phyloP scores from a whole-genome alignment of 177 flowering plant species.

The Tripterygium wilfordii region DNA sequence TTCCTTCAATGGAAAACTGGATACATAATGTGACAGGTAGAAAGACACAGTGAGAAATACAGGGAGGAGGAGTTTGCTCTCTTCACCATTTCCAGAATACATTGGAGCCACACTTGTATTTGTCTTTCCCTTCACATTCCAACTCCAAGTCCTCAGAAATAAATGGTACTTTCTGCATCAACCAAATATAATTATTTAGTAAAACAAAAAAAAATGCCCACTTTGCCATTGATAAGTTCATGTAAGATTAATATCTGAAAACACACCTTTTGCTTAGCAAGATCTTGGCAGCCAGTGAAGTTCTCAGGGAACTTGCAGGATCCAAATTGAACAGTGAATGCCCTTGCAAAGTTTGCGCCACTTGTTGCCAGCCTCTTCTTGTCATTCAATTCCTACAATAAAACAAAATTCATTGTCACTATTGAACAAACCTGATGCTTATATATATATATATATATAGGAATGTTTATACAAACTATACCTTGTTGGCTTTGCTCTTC shows the following conservation, averaged over 20 bases:
- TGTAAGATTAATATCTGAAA: not conserved
- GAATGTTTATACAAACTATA: too few relatives aligned
- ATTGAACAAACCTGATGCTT: too few relatives aligned
- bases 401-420: not conserved
- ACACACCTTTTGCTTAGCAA: constrained; percentile 81
- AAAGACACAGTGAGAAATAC: not conserved
- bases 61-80: not conserved
- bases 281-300: constrained; percentile 99
- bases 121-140: constrained; percentile 97
- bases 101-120: constrained; percentile 94
- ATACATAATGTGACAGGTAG: constrained; percentile 4
- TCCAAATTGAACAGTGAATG: constrained; percentile 86
- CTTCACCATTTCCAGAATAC: constrained; percentile 97
- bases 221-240: too few relatives aligned
- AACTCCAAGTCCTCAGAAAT: constrained; percentile 64
- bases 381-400: constrained; percentile 93
- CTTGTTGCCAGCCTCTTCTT: constrained; percentile 94
- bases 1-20: constrained; percentile 2
- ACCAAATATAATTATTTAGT: constrained; percentile 1
- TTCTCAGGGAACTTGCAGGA: constrained; percentile 97
- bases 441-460: too few relatives aligned
- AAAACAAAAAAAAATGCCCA: not conserved
- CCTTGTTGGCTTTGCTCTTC: constrained; percentile 95
- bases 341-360: constrained; percentile 93
- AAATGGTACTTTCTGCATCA: constrained; percentile 88